Evolutionary conservation across 805 yeast species (phyloP).

Genomic region (Saccharomyces jurei): DNA sequence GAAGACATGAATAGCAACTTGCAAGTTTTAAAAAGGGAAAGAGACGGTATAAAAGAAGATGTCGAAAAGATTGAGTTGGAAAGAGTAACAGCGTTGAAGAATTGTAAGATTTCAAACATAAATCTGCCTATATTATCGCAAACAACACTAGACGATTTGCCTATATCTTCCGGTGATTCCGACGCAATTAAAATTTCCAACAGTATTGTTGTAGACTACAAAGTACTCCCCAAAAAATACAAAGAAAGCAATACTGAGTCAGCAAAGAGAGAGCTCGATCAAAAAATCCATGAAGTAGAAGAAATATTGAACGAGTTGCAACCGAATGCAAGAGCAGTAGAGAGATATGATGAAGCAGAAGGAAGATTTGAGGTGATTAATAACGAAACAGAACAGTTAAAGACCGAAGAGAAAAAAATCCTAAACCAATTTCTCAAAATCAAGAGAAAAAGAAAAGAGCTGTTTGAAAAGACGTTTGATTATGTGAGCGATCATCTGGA

Average conservation of each 20-base stretch:
- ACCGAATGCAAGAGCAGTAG: conserved; percentile 78
- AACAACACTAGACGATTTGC: conserved; percentile 44
- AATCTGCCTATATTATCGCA: conserved; percentile 57
- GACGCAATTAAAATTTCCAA: conserved; percentile 36
- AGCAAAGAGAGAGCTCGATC: conserved; percentile 31
- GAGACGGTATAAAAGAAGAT: conserved; percentile 41
- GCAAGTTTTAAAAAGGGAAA: conserved; percentile 30
- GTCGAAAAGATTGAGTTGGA: conserved; percentile 47
- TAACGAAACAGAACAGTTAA: conserved; percentile 52
- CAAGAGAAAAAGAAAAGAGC: conserved; percentile 48
- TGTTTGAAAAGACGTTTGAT: conserved; percentile 66
- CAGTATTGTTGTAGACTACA: conserved; percentile 49
- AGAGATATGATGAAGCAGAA: conserved; percentile 64
- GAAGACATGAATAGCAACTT: conserved; percentile 29
- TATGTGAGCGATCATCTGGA: conserved; percentile 70
- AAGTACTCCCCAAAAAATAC: conserved; percentile 36
- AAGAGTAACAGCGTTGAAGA: conserved; percentile 51
- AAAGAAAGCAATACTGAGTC: conserved; percentile 30
- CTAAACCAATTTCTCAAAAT: conserved; percentile 51
- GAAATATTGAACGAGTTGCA: conserved; percentile 38
- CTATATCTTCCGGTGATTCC: conserved; percentile 45
- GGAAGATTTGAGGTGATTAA: conserved; percentile 52
- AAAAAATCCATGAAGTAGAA: conserved; percentile 32
- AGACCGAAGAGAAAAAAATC: conserved; percentile 50
- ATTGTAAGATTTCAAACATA: conserved; percentile 67